Conservation (phyloP, 2,329 filamentous ascomycete genomes). For the Epichloe baconii region DNA sequence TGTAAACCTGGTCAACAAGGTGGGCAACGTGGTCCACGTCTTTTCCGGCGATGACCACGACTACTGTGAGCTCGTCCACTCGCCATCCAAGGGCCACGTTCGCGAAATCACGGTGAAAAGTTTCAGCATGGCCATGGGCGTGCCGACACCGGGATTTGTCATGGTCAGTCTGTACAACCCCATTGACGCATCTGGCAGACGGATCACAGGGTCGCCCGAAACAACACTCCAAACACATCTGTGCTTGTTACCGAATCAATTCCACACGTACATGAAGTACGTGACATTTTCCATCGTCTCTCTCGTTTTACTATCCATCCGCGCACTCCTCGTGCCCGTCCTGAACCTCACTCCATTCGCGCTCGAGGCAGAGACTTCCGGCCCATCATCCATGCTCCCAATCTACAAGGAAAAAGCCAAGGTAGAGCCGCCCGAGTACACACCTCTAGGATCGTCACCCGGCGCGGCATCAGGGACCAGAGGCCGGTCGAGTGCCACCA, state of each 20-base stretch:
- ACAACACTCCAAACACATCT: slow-evolving; percentile 75
- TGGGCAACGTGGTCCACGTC: slow-evolving; percentile 72
- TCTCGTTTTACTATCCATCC: slow-evolving; percentile 34
- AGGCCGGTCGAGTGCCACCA: slow-evolving; percentile 10
- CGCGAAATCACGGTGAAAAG: slow-evolving; percentile 91
- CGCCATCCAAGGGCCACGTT: slow-evolving; percentile 49
- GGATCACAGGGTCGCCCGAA: slow-evolving; percentile 28
- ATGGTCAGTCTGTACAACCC: slow-evolving; percentile 91
- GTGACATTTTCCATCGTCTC: slow-evolving; percentile 45
- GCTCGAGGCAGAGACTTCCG: slow-evolving; percentile 26
- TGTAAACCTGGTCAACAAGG: slow-evolving; percentile 56
- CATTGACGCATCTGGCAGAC: slow-evolving; percentile 46
- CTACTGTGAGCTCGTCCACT: slow-evolving; percentile 84
- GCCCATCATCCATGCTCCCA: slow-evolving; percentile 20
- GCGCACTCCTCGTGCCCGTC: slow-evolving; percentile 44
- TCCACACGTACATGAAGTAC: slow-evolving; percentile 74
- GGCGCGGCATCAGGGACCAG: slow-evolving; percentile 9
- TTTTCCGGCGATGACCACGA: slow-evolving; percentile 98
- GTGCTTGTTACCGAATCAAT: slow-evolving; percentile 80
- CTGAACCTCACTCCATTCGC: slow-evolving; percentile 41
- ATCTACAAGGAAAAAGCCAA: slow-evolving; percentile 43
- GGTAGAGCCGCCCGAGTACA: slow-evolving; percentile 27
- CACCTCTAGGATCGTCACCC: not conserved
- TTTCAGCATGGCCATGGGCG: slow-evolving; percentile 92
- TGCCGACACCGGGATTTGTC: slow-evolving; percentile 74